Evolutionary conservation across 257 asterid species (phyloP).

Genomic region (Parsonsia alboflavescens): DNA sequence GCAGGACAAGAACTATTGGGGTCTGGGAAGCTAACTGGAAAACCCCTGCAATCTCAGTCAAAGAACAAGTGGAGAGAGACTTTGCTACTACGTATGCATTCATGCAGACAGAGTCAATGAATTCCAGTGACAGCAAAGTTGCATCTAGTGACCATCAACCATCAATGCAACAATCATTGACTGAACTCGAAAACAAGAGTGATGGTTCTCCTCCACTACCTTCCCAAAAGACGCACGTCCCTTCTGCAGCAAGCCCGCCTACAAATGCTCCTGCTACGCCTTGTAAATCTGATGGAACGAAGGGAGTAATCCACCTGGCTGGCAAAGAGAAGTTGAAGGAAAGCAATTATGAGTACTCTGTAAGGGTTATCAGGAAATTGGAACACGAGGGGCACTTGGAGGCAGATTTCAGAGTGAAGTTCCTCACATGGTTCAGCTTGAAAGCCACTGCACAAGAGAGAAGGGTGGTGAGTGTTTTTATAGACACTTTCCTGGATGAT

Average conservation of each 20-base stretch:
- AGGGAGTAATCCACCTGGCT: conserved; percentile 15
- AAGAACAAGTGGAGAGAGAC: conserved; percentile 16
- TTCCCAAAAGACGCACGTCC: conserved; percentile 16
- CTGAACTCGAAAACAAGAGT: conserved; percentile 20
- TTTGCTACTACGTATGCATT: conserved; percentile 11
- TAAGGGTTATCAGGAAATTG: conserved; percentile 56
- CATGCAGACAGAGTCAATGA: conserved; percentile 30
- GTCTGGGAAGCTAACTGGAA: conserved; percentile 26
- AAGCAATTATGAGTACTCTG: conserved; percentile 65
- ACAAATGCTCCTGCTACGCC: conserved; percentile 32
- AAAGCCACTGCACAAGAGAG: conserved; percentile 63
- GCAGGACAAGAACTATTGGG: conserved; percentile 20
- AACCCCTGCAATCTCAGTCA: conserved; percentile 23
- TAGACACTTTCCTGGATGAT: conserved; percentile 62
- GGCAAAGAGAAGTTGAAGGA: conserved; percentile 22
- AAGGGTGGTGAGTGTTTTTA: conserved; percentile 52
- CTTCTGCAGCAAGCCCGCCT: conserved; percentile 19
- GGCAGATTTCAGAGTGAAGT: conserved; percentile 56
- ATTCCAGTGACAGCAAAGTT: conserved; percentile 30
- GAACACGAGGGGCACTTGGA: conserved; percentile 70
- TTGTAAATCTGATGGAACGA: conserved; percentile 24
- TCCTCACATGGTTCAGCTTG: conserved; percentile 80
- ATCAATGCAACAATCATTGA: conserved; percentile 16
- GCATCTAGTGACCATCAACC: conserved; percentile 18
- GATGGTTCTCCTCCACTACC: conserved; percentile 16